Evolutionary conservation across 495 filamentous ascomycete species (phyloP), one percentile per base, ranked within the genome.

Genomic region (Xylaria venustula): DNA sequence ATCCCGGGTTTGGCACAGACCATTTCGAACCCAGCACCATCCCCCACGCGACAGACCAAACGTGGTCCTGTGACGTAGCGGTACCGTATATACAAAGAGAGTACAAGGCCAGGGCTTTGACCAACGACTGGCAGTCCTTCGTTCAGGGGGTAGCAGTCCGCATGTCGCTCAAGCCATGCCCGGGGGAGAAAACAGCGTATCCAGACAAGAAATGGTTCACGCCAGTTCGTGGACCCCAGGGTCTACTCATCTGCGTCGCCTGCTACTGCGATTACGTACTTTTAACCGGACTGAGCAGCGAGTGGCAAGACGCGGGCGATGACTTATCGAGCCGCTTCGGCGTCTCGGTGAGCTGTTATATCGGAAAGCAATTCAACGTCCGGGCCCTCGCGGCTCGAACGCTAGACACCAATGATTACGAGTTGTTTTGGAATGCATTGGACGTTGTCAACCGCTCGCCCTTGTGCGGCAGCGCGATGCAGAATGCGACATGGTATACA

Each of bases 261-360:
- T 57, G 54, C n/a, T 57, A 47, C 42, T 48, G 32, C 28, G 54
- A 57, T 30, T 57, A 57, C 42, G 3, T 57, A 15, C 41, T 57
- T 12, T 14, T 48, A 2, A 57, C 41, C 14, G 30, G 42, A 7
- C 42, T 45, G 44, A 26, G 34, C n/a, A 25, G 6, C 19, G 0
- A 1, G 17, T 57, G 42, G 54, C 25, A 20, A 57, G 26, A 46
- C 30, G 54, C 54, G 11, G 54, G 54, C 19, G 54, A 17, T 0
- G 7, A 57, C 17, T 14, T 47, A 0, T 41, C 28, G 4, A 19
- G 12, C 0, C 9, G 0, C 28, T 57, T 57, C 26, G 54, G 54
- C 22, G 54, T 57, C 17, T 46, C 41, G 11, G 54, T 57, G 14
- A 22, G 37, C 19, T 57, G 54, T 28, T 46, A 34, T 30, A 36